Evolutionary conservation across 2,329 filamentous ascomycete species (phyloP).

Genomic region (Xylariomycetidae sp.): DNA sequence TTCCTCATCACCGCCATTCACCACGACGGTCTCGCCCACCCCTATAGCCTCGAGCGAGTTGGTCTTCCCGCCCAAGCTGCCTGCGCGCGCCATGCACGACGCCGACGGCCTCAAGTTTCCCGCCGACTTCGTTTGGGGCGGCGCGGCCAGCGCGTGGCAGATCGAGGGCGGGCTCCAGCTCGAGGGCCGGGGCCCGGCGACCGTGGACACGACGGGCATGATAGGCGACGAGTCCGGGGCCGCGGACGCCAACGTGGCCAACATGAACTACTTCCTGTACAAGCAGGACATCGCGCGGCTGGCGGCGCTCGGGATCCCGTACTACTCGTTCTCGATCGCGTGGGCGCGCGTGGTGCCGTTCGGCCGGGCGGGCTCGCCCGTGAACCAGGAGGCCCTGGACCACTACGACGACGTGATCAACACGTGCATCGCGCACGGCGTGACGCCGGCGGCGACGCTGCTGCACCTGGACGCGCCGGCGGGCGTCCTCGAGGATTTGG

Average conservation of each 20-base stretch:
- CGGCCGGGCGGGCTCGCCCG: slow-evolving; percentile 41
- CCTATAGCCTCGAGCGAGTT: slow-evolving; percentile 50
- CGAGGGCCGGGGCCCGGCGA: slow-evolving; percentile 37
- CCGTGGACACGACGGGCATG: slow-evolving; percentile 36
- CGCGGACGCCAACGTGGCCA: slow-evolving; percentile 33
- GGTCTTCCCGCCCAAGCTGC: slow-evolving; percentile 44
- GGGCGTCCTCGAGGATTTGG: slow-evolving; percentile 34
- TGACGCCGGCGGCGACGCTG: slow-evolving; percentile 43
- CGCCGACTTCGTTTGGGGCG: slow-evolving; percentile 41
- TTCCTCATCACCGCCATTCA: slow-evolving; percentile 7
- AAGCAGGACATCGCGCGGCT: slow-evolving; percentile 52
- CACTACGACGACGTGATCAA: slow-evolving; percentile 53
- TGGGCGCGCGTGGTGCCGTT: slow-evolving; percentile 52
- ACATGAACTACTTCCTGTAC: slow-evolving; percentile 51
- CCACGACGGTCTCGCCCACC: slow-evolving; percentile 51
- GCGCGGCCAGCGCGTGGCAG: slow-evolving; percentile 42
- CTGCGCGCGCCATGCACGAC: slow-evolving; percentile 1
- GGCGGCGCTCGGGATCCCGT: slow-evolving; percentile 45
- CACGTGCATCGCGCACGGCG: slow-evolving; percentile 42
- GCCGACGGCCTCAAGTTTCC: slow-evolving; percentile 46
- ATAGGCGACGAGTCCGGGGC: slow-evolving; percentile 10
- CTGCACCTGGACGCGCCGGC: slow-evolving; percentile 46
- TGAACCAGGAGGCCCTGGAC: slow-evolving; percentile 45
- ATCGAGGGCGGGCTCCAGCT: slow-evolving; percentile 41
- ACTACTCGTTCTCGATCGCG: slow-evolving; percentile 48